Evolutionary conservation across 169 alveolate species (phyloP).

Genomic region (Plasmodium ovale): DNA sequence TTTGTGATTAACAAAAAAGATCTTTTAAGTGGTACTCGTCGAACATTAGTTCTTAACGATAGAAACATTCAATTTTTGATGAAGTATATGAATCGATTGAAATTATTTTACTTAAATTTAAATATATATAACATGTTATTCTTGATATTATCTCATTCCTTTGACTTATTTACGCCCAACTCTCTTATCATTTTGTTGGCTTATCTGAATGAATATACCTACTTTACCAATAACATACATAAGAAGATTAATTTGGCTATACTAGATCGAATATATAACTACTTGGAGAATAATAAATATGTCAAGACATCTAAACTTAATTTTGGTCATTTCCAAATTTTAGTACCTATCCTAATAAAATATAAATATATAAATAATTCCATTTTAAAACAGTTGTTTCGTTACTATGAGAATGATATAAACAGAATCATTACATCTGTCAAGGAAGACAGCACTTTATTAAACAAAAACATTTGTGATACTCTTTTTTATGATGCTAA

Average conservation of each 20-base stretch:
- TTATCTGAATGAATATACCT: conserved; percentile 47
- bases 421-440: background rate
- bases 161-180: conserved; percentile 1
- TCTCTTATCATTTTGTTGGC: conserved; percentile 28
- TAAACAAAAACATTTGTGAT: conserved; percentile 4
- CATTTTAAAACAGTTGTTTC: background rate
- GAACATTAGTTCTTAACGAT: conserved; percentile 22
- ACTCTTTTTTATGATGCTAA: conserved; percentile 47
- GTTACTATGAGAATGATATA: conserved; percentile 36
- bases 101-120: conserved; percentile 54
- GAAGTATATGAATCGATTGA: conserved; percentile 63
- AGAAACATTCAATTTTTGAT: conserved; percentile 21
- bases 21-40: background rate
- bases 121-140: conserved; percentile 52
- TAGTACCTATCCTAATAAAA: conserved; percentile 37
- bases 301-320: background rate
- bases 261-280: background rate
- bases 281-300: background rate
- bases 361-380: conserved; percentile 27
- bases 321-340: conserved; percentile 28
- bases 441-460: background rate
- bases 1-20: conserved; percentile 15
- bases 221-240: conserved; percentile 24
- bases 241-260: conserved; percentile 34
- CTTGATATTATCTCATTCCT: conserved; percentile 36